phyloP scores from a whole-genome alignment of 805 yeast genomes.

The Pichia deserticola region DNA sequence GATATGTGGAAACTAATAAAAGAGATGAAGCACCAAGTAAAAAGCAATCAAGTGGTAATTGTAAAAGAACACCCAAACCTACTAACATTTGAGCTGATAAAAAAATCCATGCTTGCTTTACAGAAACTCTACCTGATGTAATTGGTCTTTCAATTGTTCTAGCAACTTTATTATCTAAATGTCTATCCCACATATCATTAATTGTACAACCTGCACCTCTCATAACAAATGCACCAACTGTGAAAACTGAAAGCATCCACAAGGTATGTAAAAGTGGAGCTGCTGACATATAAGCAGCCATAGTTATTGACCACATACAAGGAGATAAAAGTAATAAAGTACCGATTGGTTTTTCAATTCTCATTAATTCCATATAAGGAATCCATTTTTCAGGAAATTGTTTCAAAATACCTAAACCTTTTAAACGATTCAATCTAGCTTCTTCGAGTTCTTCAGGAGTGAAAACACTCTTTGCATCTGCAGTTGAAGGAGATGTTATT shows the following conservation, averaged over 20 bases:
- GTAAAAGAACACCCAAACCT: constrained; percentile 65
- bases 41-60: constrained; percentile 78
- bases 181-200: constrained; percentile 79
- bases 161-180: constrained; percentile 77
- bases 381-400: constrained; percentile 65
- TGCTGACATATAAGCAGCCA: constrained; percentile 70
- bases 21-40: constrained; percentile 74
- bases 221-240: constrained; percentile 84
- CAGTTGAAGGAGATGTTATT: neutral
- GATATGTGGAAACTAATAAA: constrained; percentile 77
- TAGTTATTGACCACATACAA: constrained; percentile 84
- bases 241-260: constrained; percentile 60
- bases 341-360: constrained; percentile 95
- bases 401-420: constrained; percentile 43
- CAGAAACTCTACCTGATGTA: constrained; percentile 75
- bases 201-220: constrained; percentile 98
- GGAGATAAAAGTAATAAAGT: constrained; percentile 79
- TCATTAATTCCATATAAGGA: constrained; percentile 88
- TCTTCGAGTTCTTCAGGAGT: constrained; percentile 37
- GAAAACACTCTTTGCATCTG: constrained; percentile 17
- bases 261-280: constrained; percentile 63
- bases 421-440: constrained; percentile 44
- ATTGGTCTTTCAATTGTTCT: constrained; percentile 90
- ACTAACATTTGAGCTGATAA: constrained; percentile 65
- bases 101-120: constrained; percentile 61